Evolutionary conservation across 352 stramenopile species (phyloP), one percentile per base, ranked within the genome.

Genomic region (Aphanomyces cochlioides): DNA sequence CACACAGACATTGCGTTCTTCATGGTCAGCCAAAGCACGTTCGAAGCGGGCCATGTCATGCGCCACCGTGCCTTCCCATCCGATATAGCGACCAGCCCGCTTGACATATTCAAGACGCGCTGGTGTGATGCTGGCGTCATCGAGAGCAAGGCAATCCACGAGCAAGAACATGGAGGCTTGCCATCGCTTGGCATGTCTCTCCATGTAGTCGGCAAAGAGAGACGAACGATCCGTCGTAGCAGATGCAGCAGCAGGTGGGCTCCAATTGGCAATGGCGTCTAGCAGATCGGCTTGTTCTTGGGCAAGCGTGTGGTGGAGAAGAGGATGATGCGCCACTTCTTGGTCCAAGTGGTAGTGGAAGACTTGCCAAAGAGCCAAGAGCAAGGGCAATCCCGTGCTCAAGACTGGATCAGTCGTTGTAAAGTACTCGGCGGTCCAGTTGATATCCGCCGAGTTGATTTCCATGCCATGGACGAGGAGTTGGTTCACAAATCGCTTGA

Each of bases 281-380:
- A 91, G 69, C 47, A 93, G 66, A 7, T 66, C 68, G 77, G 78
- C 84, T 72, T 93, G 81, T 72, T 92, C 81, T 8, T 77, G 74
- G 40, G 87, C 76, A 4, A 93, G 72, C 8, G 75, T 79, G 54
- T 83, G 58, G n/a, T 78, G 83, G 17, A 92, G 77, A 28, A 28
- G 28, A 38, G 87, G 71, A 59, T 83, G 73, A 66, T 84, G 74
- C 13, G 81, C 73, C 17, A 94, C 83, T 64, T 94, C 86, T 72
- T 94, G 86, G 60, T 94, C 86, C 15, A 94, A 81, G 74, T 92
- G 86, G 75, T 94, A 94, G 59, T 92, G 82, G 47, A 94, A 79
- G 53, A 92, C 85, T 61, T 94, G 83, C 78, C 82, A 91, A 37
- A 94, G 73, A 48, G 86, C 79, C 19, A 94, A 69, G 47, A 94